Base-by-base conservation (phyloP, 108 stramenopile genomes). In the Cyclotella distinguenda region DNA sequence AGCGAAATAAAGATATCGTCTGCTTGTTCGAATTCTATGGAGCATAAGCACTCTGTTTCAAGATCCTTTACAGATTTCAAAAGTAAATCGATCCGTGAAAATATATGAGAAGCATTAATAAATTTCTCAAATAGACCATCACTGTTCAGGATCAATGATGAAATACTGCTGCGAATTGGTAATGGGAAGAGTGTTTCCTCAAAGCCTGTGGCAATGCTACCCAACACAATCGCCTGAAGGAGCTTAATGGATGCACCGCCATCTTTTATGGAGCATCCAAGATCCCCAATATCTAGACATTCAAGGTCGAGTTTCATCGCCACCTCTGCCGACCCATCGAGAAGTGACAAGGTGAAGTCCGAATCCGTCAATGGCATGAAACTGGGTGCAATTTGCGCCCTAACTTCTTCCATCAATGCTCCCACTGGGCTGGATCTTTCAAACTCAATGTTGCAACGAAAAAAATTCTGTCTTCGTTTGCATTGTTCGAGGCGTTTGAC, bases 201-300 rank as follows among this genome's bases (percentile, higher is more conserved):
- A 6, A 8, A 13, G 3, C 34, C 44, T 22, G 28, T 30, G 15
- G 50, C 50, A 6, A 45, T 58, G 28, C 19, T 64, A 8, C 76
- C 76, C 47, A 77, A 36, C 6, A 77, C 31, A 22, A 70, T 36
- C 9, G 64, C 64, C 54, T 77, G 61, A 38, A 77, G 64, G 15
- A 77, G 42, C 23, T 69, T 58, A 3, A 70, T 70, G 4, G 76
- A 26, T 6, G 57, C 30, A 16, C 58, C 63, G 2, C 45, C 68
- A 47, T 76, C 74, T 49, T 70, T 77, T 49, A 69, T 60, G 56
- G 68, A 77, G 48, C 68, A 77, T 6, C 63, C 68, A 32, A 65
- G 33, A 0, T 39, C 43, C 11, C 33, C 28, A 16, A 47, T 26
- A 13, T 40, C 19, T 0, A 61, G 33, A 7, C 57, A 42, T 13